phyloP scores from a whole-genome alignment of 2,329 filamentous ascomycete species.

The Elsinoe batatas region DNA sequence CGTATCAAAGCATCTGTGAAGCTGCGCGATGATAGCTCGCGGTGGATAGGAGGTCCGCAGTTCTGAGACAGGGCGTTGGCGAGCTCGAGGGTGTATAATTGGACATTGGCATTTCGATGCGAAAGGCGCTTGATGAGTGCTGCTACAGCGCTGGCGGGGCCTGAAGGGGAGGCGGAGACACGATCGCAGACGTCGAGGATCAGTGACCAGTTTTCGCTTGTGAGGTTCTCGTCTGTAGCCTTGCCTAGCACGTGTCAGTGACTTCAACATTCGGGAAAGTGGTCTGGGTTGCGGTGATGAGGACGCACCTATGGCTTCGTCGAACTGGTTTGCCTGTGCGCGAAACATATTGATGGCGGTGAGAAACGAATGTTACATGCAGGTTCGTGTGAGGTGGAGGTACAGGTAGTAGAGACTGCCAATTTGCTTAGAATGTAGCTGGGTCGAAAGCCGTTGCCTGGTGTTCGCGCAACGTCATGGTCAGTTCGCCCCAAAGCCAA shows the following conservation, averaged over 20 bases:
- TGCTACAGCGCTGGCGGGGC: conserved; percentile 52
- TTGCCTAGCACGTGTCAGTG: conserved; percentile 43
- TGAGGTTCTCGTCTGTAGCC: conserved; percentile 96
- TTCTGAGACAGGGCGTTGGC: conserved; percentile 88
- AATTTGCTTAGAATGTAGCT: not conserved
- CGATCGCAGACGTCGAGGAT: conserved; percentile 43
- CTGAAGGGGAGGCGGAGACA: conserved; percentile 26
- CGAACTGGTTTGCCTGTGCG: conserved; percentile 47
- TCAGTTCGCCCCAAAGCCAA: conserved; percentile 3
- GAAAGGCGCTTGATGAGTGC: conserved; percentile 86
- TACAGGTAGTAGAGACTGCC: not conserved
- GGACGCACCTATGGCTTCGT: conserved; percentile 57
- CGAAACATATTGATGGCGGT: conserved; percentile 33
- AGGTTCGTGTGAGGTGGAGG: not conserved
- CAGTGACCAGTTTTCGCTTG: conserved; percentile 67
- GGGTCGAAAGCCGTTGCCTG: conserved; percentile 10
- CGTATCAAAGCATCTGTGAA: conserved; percentile 91
- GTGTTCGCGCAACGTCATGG: conserved; percentile 6
- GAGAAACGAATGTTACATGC: not conserved
- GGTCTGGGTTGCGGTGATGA: conserved; percentile 12
- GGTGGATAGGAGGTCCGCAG: conserved; percentile 76
- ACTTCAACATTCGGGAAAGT: not conserved
- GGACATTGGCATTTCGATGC: conserved; percentile 90
- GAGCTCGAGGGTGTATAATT: conserved; percentile 89
- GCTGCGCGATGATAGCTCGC: conserved; percentile 79